Evolutionary conservation across 2,329 filamentous ascomycete genomes (phyloP).

Genomic region (Biscogniauxia mediterranea): DNA sequence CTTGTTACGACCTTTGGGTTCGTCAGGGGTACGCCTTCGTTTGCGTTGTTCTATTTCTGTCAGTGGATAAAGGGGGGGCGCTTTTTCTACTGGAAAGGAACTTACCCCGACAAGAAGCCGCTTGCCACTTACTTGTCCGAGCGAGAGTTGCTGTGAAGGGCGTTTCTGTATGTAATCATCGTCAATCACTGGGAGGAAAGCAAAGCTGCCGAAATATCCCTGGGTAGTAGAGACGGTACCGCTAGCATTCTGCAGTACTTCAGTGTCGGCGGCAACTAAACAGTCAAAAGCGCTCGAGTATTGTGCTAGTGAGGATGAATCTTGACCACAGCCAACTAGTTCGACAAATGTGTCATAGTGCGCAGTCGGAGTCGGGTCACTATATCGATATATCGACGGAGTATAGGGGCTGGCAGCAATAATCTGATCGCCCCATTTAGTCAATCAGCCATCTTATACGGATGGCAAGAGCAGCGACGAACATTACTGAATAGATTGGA

Average conservation of each 20-base stretch:
- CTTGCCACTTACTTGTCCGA: constrained; percentile 20
- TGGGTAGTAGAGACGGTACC: constrained; percentile 27
- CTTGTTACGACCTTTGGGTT: constrained; percentile 27
- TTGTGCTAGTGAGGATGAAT: constrained; percentile 6
- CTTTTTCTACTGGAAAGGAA: background rate
- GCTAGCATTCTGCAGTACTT: constrained; percentile 28
- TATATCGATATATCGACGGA: constrained; percentile 23
- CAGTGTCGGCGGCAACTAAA: constrained; percentile 24
- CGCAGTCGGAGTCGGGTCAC: constrained; percentile 18
- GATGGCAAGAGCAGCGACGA: background rate
- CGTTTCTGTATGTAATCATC: constrained; percentile 26
- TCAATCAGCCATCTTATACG: background rate
- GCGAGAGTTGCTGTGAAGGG: constrained; percentile 19
- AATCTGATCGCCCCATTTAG: constrained; percentile 16
- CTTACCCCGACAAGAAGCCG: constrained; percentile 27
- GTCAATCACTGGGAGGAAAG: constrained; percentile 30
- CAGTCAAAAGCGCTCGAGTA: constrained; percentile 25
- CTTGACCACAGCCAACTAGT: constrained; percentile 23
- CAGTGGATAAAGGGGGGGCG: constrained; percentile 1
- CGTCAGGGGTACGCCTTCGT: constrained; percentile 33
- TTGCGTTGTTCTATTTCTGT: constrained; percentile 32
- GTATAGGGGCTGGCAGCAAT: constrained; percentile 28
- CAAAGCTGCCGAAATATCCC: constrained; percentile 29
- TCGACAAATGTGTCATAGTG: constrained; percentile 27
- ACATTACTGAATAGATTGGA: constrained; percentile 27